Evolutionary conservation across 2,329 filamentous ascomycete species (phyloP).

Genomic region (Beauveria medogensis): DNA sequence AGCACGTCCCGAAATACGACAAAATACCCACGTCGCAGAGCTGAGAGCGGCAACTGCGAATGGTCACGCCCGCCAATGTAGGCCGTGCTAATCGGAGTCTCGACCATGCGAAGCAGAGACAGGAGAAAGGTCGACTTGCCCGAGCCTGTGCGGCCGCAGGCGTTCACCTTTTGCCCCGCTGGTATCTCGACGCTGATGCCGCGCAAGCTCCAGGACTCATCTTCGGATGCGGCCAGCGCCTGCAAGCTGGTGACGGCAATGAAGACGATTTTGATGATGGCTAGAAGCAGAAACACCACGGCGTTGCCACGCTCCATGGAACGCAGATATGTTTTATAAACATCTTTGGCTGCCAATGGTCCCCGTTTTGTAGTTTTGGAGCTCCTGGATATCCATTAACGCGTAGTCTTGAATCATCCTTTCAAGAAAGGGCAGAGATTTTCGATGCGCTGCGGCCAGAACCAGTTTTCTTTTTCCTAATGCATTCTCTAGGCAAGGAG

Average conservation of each 20-base stretch:
- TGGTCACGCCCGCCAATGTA: background rate
- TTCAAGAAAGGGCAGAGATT: background rate
- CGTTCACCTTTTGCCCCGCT: background rate
- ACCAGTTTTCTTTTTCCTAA: background rate
- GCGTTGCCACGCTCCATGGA: background rate
- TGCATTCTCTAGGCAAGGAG: too few species aligned
- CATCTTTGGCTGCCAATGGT: background rate
- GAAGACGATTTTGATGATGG: too few species aligned
- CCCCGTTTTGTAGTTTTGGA: background rate
- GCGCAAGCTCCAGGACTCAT: background rate
- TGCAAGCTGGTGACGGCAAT: too few species aligned
- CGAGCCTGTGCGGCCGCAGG: background rate
- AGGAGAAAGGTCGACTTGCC: slow-evolving; percentile 1
- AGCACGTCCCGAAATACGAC: background rate
- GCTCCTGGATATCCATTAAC: background rate
- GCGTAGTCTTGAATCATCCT: background rate
- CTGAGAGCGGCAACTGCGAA: background rate
- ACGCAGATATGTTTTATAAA: background rate
- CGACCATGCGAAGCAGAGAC: background rate
- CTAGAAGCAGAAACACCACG: background rate
- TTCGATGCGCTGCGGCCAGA: background rate
- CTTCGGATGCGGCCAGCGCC: background rate
- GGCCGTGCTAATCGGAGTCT: background rate
- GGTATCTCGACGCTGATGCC: background rate
- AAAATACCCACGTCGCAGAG: background rate